Evolutionary conservation across 2,329 filamentous ascomycete genomes (phyloP), one percentile per base, ranked within the genome.

Genomic region (Trichoderma atrobrunneum): DNA sequence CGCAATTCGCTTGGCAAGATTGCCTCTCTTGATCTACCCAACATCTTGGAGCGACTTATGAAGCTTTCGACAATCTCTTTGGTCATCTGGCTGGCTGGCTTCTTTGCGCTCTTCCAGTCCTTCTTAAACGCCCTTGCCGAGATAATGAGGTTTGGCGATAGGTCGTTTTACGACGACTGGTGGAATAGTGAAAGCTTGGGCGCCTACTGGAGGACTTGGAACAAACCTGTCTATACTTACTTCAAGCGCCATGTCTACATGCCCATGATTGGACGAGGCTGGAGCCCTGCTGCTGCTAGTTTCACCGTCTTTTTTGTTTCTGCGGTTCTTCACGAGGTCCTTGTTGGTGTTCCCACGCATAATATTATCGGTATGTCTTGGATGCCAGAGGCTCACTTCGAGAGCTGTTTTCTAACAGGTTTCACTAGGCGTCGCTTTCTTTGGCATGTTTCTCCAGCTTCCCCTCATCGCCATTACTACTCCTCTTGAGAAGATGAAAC

Each of bases 161-260:
- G 96, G 34, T 92, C 95, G 67, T 99, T 99, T 81, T 99, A 99
- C 81, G 92, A 93, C 48, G 94, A 97, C 78, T 99, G 96, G 96
- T 99, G 96, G 96, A 99, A 99, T 79, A 93, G 91, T 75, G 90
- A 91, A 70, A 94, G 91, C 75, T 86, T 98, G 7, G 93, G 95
- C 39, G 88, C 88, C 5, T 99, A 99, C 84, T 98, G 95, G 95
- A 90, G 95, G 26, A 93, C 92, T 1, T 99, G 96, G 96, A 99
- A 99, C 84, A 97, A 97, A 80, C 96, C 96, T 1, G 95, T 99
- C 7, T 97, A 97, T 79, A 91, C 94, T 72, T 99, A 97, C 82
- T 98, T 99, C 91, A 95, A 93, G 78, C 87, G 96, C 48, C 96
- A 99, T 80, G 90, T 99, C 66, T 98, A 96, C 83, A 91, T 92